Percentiles rank a stretch among this genome's conserved stretches.
Conservation (phyloP, 1,139 yeast genomes). For the Petasospora fabianii region DNA sequence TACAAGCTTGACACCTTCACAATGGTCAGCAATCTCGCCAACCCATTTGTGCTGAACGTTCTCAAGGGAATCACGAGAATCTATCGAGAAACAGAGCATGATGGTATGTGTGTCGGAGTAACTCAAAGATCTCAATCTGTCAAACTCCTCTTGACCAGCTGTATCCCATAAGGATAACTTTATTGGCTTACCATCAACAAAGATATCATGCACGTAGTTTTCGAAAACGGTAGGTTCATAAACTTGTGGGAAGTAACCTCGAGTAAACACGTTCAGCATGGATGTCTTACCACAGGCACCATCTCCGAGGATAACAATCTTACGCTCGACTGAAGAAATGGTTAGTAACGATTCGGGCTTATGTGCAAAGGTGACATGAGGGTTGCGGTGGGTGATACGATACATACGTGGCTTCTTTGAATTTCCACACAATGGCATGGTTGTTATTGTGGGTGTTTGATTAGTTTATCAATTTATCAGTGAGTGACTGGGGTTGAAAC, state of each 20-base stretch:
- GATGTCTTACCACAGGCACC: constrained; percentile 96
- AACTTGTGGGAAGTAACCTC: constrained; percentile 97
- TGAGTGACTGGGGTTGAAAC: background rate
- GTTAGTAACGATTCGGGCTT: constrained; percentile 5
- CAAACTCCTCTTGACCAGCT: constrained; percentile 98
- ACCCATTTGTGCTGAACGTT: constrained; percentile 97
- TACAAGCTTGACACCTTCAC: constrained; percentile 93
- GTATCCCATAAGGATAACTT: constrained; percentile 97
- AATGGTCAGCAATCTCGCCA: constrained; percentile 92
- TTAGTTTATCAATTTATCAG: background rate
- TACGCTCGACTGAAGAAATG: constrained; percentile 57
- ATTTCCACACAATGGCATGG: constrained; percentile 71
- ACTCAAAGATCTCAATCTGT: constrained; percentile 81
- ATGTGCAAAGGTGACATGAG: background rate
- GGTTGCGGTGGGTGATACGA: constrained; percentile 6
- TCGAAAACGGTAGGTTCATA: constrained; percentile 98
- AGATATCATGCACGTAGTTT: constrained; percentile 95
- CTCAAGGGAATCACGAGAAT: constrained; percentile 89
- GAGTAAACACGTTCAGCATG: constrained; percentile 88
- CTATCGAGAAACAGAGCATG: constrained; percentile 93
- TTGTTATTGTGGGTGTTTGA: constrained; percentile 1
- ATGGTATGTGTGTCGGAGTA: constrained; percentile 96
- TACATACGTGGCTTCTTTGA: constrained; percentile 58
- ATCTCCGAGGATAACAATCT: constrained; percentile 93
- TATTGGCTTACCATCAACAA: constrained; percentile 90